Base-by-base conservation (phyloP, 108 stramenopile genomes). In the Nitzschia sp. region DNA sequence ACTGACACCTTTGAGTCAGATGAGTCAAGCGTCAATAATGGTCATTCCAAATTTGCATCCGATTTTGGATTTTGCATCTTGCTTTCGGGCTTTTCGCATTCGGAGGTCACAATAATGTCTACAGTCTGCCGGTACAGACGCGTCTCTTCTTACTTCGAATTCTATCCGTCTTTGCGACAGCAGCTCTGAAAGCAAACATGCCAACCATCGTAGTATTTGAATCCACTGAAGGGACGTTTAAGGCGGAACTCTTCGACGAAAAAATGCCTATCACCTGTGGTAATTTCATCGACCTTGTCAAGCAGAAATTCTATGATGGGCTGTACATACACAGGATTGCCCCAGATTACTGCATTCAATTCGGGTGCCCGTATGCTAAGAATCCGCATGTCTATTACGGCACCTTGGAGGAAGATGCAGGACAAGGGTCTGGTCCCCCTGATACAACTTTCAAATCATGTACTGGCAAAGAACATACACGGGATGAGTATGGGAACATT, bases 271-370 rank as follows among this genome's bases (percentile, higher is more conserved):
- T 86, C 35, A 82, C 85, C 25, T 77, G 75, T 53, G 78, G 73
- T 48, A 86, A 86, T 60, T 82, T 86, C 32, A 74, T 82, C 38
- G 85, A 86, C 47, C 63, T 86, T 16, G 71, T 78, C 34, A 72
- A 80, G 3, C 69, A 54, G 35, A 81, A 81, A 33, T 86, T 82
- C 65, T 86, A 93, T 63, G 81, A 93, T 61, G 89, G 92, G n/a
- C 69, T 80, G 15, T 80, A 73, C 45, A 80, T 93, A 26, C 87
- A 90, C 73, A 80, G 89, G n/a, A 84, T 93, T 8, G 78, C 78
- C n/a, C 92, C 92, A 1, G 67, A 83, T 9, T 88, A 85, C 48
- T 69, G 87, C 63, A 81, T 68, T 56, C 84, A 83, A 35, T 88
- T 92, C 54, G 88, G 85, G 50, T 79, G 78, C 45, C 78, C 78